A percentile compares a stretch with the other conserved stretches of the same genome.
Evolutionary conservation across 345 rosid genomes (phyloP).

Genomic region (Linum trigynum): DNA sequence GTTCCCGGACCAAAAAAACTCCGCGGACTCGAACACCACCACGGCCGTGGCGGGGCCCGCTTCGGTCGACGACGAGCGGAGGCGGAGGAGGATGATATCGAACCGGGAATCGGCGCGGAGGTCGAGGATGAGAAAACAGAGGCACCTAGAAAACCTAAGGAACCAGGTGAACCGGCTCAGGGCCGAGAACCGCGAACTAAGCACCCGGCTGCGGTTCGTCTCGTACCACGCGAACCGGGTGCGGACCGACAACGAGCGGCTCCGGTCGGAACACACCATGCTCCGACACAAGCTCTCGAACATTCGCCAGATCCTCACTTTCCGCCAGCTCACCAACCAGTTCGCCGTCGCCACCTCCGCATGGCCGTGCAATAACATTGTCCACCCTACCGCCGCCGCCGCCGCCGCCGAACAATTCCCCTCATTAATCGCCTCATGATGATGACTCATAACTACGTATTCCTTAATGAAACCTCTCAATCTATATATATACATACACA

Average conservation of each 20-base stretch:
- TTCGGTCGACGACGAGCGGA: conserved; percentile 43
- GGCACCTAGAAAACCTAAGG: conserved; percentile 60
- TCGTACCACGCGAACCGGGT: conserved; percentile 33
- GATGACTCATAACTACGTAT: too few species aligned
- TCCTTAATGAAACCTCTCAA: background rate
- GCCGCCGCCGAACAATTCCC: conserved; percentile 33
- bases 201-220: conserved; percentile 43
- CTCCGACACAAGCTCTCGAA: conserved; percentile 51
- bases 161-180: conserved; percentile 55
- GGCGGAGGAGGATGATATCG: conserved; percentile 66
- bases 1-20: background rate
- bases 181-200: conserved; percentile 54
- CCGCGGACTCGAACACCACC: conserved; percentile 26
- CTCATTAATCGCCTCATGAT: conserved; percentile 34
- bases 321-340: conserved; percentile 40
- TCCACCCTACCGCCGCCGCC: background rate
- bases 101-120: conserved; percentile 89
- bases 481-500: background rate
- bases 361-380: conserved; percentile 39
- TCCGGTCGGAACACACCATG: conserved; percentile 41
- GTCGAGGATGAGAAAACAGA: conserved; percentile 74
- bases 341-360: conserved; percentile 34
- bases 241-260: conserved; percentile 44
- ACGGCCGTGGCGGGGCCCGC: conserved; percentile 28
- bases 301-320: conserved; percentile 35